Evolutionary conservation across 495 filamentous ascomycete species (phyloP).

Genomic region (Aspergillus panamensis): DNA sequence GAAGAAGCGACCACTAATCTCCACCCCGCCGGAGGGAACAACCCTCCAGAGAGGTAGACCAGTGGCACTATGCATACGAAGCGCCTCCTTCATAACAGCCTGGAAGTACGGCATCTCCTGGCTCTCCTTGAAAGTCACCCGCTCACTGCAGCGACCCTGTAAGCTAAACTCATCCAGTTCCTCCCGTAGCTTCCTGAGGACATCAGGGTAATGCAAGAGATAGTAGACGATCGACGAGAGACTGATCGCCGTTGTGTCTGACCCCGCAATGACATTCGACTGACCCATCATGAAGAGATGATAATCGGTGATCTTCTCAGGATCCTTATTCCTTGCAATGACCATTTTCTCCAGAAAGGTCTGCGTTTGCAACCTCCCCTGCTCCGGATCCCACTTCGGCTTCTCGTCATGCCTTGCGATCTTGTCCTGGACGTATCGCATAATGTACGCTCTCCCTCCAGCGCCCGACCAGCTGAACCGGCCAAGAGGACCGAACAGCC

Average conservation of each 20-base stretch:
- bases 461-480: slow-evolving; percentile 41
- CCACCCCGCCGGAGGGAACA: slow-evolving; percentile 40
- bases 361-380: slow-evolving; percentile 36
- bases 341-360: slow-evolving; percentile 56
- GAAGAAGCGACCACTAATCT: slow-evolving; percentile 36
- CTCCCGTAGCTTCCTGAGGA: slow-evolving; percentile 35
- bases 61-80: slow-evolving; percentile 39
- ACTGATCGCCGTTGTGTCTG: slow-evolving; percentile 54
- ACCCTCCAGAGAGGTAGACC: slow-evolving; percentile 40
- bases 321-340: slow-evolving; percentile 52
- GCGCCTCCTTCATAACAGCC: slow-evolving; percentile 46
- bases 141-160: slow-evolving; percentile 26
- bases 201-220: slow-evolving; percentile 39
- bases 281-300: slow-evolving; percentile 49
- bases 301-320: slow-evolving; percentile 50
- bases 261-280: slow-evolving; percentile 53
- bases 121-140: slow-evolving; percentile 45
- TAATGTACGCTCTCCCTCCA: slow-evolving; percentile 40
- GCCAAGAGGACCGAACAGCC: slow-evolving; percentile 39
- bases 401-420: slow-evolving; percentile 32
- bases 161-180: slow-evolving; percentile 43
- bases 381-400: slow-evolving; percentile 14
- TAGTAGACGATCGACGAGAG: slow-evolving; percentile 50
- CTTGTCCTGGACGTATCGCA: slow-evolving; percentile 43
- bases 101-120: slow-evolving; percentile 49